Evolutionary conservation across 2,329 filamentous ascomycete genomes (phyloP).

Genomic region (Elsinoe australis): DNA sequence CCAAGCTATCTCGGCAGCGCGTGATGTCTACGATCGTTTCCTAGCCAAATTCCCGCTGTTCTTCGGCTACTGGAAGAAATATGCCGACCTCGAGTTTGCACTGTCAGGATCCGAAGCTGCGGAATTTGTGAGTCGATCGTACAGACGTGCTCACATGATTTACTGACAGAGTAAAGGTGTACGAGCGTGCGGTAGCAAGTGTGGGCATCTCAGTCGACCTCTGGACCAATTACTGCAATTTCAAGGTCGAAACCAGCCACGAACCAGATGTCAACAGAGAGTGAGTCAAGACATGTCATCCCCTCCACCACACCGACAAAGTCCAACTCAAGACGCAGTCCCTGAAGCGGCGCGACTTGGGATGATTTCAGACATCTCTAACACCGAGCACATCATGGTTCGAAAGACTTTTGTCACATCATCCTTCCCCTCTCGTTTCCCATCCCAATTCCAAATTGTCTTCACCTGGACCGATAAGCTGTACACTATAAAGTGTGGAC

Average conservation of each 20-base stretch:
- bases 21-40: constrained; percentile 85
- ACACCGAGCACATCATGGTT: neutral
- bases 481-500: neutral
- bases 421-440: neutral
- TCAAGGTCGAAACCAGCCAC: constrained; percentile 97
- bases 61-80: constrained; percentile 99
- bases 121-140: constrained; percentile 64
- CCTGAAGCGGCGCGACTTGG: constrained; percentile 14
- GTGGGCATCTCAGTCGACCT: constrained; percentile 91
- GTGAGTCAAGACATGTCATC: constrained; percentile 73
- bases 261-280: constrained; percentile 94
- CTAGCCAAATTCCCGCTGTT: constrained; percentile 90
- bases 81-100: constrained; percentile 94
- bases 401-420: constrained; percentile 36
- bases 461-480: no score
- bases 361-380: constrained; percentile 3
- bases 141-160: no score
- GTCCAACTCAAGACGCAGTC: constrained; percentile 16
- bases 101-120: constrained; percentile 95
- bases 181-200: constrained; percentile 88
- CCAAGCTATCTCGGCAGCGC: constrained; percentile 77
- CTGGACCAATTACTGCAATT: constrained; percentile 94
- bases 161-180: no score
- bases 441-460: no score
- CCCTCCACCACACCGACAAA: constrained; percentile 46